Base-by-base conservation (phyloP, 768 basidiomycete genomes). In the Calocybe indica region DNA sequence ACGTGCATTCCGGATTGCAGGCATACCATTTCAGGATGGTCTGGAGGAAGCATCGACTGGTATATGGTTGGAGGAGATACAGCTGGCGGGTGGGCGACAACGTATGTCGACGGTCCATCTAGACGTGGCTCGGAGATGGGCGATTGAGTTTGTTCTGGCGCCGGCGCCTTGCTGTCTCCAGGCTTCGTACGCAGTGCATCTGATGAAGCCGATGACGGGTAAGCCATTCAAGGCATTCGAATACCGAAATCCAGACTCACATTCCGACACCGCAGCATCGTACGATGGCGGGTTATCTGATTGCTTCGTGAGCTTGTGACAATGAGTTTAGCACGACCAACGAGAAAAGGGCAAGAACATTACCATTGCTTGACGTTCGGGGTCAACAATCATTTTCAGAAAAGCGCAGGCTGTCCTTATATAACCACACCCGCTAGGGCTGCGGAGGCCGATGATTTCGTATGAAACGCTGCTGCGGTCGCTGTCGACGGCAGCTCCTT, bases 11-110 rank as follows among this genome's bases (percentile, higher is more conserved):
- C 89, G 6, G 76, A 61, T 60, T 91, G 90, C n/a, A 92, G 63
- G 57, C 90, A 92, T 29, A 86, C 56, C 89, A 91, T 92, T 65
- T 88, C 80, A 0, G 88, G 90, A 58, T 92, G 84, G 49, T 78
- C 71, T 1, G 90, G 90, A 0, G 89, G 84, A 2, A 88, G 69
- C 3, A 83, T 62, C 0, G 89, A 84, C 1, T 78, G 77, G 60
- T 83, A 86, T 5, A 89, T 71, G 3, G 67, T 73, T 6, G 82
- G 14, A 22, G 22, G 22, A 22, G 22, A 22, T 22, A 22, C 22
- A 22, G 22, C 22, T 22, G 22, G 22, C 22, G 22, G 22, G 22
- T 22, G 22, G 22, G 22, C 22, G 4, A 22, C 22, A 22, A 22
- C 22, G 4, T 22, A 22, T 22, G 22, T 22, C 22, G 22, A 22